Evolutionary conservation across 805 yeast genomes (phyloP), one percentile per base, ranked within the genome.

Genomic region (Starmera caribaea): DNA sequence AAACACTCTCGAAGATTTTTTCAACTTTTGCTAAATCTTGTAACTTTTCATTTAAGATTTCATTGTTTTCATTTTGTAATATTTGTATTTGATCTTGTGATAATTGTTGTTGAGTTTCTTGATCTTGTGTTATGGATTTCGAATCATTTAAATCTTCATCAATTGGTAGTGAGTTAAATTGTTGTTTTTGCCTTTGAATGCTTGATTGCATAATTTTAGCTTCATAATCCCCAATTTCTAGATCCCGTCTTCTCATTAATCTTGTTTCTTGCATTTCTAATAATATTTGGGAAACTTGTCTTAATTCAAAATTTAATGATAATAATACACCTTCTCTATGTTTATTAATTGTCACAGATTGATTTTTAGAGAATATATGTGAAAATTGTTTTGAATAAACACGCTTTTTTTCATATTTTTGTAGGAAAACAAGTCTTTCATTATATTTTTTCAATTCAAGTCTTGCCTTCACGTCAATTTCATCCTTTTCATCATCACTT

Each of bases 21-120:
- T 74, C 76, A 8, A 79, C 81, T 44, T 78, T 76, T 32, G 71
- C 64, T 24, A 81, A 50, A 44, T 81, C 82, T 37, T 71, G 72
- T n/a, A 73, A 62, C 48, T 82, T 82, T 38, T 73, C 55, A 35
- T 69, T 65, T 12, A 81, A 53, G 10, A 71, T 47, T 42, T 73
- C 73, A 41, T 72, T 66, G 54, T 80, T 83, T 51, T 82, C 92
- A 15, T 61, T 57, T 41, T 74, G 71, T 27, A 81, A 59, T 37
- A 72, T 63, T 48, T 75, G 79, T 13, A 80, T 47, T 51, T 81
- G 87, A 42, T 74, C 75, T 40, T 71, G 75, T 16, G 53, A 43
- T 30, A 41, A 45, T 35, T 43, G 45, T 39, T 50, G 58, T 61
- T 32, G 51, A 42, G 29, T 16, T 38, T 45, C 29, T 48, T 39